phyloP scores from a whole-genome alignment of 108 stramenopile genomes.

The Cyclotella baltica region DNA sequence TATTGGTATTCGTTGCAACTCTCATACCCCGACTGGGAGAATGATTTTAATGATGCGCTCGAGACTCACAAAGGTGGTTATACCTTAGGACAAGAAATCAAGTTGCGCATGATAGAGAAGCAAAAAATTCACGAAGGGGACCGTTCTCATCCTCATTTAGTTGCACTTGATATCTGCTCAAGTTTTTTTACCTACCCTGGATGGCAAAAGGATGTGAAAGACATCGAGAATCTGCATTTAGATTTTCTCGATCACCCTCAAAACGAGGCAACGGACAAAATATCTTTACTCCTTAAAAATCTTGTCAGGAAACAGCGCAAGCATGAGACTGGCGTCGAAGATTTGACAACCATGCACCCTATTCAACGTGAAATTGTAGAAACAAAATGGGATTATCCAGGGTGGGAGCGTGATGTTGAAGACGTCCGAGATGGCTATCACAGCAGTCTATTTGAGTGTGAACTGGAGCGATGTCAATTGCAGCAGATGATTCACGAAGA shows the following conservation, averaged over 20 bases:
- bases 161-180: not conserved
- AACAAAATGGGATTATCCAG: not conserved
- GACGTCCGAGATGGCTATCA: not conserved
- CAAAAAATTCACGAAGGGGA: not conserved
- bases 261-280: no score
- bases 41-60: no score
- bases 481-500: not conserved
- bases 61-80: no score
- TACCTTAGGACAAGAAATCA: no score
- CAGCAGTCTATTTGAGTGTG: not conserved
- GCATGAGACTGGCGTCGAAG: not conserved
- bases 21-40: no score
- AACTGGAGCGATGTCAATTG: not conserved
- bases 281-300: no score
- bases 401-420: not conserved
- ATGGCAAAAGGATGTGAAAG: not conserved
- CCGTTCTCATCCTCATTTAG: not conserved
- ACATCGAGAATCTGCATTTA: not conserved
- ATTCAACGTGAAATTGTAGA: not conserved
- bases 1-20: constrained; percentile 7
- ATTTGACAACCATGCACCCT: not conserved
- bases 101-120: no score
- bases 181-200: not conserved
- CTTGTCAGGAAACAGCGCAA: not conserved
- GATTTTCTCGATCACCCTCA: not conserved